Conservation (phyloP, 192 early-diverging fungal species). For the Coemansia aciculifera region DNA sequence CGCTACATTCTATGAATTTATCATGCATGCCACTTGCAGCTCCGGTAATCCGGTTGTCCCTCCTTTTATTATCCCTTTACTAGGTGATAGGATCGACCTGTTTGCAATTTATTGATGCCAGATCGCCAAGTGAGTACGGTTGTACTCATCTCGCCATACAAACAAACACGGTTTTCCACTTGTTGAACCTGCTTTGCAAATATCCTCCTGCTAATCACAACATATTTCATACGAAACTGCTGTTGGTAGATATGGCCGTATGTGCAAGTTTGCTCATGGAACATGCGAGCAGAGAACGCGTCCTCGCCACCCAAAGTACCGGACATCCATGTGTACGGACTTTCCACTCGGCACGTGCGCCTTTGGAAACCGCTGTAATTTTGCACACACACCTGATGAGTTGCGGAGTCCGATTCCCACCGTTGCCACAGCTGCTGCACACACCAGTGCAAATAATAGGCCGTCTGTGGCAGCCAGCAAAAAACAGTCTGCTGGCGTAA, state of each 20-base stretch:
- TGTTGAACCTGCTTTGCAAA: neutral
- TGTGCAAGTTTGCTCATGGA: constrained; percentile 96
- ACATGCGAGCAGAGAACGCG: constrained; percentile 73
- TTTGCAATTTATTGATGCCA: neutral
- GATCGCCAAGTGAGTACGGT: neutral
- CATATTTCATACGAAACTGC: neutral
- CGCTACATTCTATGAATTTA: neutral
- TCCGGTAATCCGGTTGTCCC: neutral
- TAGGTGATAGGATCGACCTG: neutral
- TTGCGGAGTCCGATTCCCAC: constrained; percentile 26
- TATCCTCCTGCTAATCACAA: neutral
- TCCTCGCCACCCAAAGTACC: constrained; percentile 89
- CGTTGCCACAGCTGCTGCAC: neutral
- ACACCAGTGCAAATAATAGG: constrained; percentile 18
- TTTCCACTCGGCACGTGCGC: constrained; percentile 88
- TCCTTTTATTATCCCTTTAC: neutral
- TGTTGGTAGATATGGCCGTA: constrained; percentile 73
- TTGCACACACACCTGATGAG: constrained; percentile 71
- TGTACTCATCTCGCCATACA: neutral
- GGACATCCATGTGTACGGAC: constrained; percentile 92
- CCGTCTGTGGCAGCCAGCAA: neutral
- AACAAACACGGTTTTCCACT: neutral
- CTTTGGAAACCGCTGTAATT: constrained; percentile 94
- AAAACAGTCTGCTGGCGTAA: neutral
- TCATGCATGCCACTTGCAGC: neutral